Conservation (phyloP, 352 stramenopile species). For the Phytophthora foliorum region DNA sequence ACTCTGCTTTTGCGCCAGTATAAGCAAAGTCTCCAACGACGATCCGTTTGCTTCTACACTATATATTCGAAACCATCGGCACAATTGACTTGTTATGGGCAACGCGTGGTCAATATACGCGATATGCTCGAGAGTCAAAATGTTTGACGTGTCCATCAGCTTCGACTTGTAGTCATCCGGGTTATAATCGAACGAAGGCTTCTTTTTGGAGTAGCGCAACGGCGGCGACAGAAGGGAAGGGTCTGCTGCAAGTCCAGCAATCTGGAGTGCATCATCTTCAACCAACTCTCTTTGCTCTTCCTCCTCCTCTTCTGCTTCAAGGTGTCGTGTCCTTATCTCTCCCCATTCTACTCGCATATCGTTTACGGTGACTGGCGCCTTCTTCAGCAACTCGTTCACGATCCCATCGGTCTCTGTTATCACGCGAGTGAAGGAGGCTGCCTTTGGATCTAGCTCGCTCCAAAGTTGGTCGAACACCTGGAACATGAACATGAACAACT, state of each 20-base stretch:
- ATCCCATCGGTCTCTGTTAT: constrained; percentile 81
- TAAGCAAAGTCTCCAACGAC: constrained; percentile 79
- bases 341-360: constrained; percentile 77
- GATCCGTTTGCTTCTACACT: constrained; percentile 81
- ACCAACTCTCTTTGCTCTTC: constrained; percentile 28
- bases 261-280: constrained; percentile 43
- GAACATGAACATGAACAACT: constrained; percentile 82
- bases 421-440: constrained; percentile 82
- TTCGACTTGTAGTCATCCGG: constrained; percentile 81
- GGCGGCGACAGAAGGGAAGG: constrained; percentile 28
- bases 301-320: constrained; percentile 35
- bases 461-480: constrained; percentile 83
- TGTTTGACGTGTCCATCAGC: constrained; percentile 74
- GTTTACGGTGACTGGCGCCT: constrained; percentile 63
- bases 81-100: constrained; percentile 83
- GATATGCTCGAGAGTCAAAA: constrained; percentile 78
- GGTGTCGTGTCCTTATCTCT: constrained; percentile 49
- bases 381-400: constrained; percentile 76
- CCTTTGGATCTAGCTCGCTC: constrained; percentile 63
- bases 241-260: constrained; percentile 24
- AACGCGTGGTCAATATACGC: constrained; percentile 76
- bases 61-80: constrained; percentile 86
- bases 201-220: constrained; percentile 48
- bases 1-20: constrained; percentile 72
- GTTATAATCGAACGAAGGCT: constrained; percentile 65